Percentiles rank a stretch among this genome's conserved stretches.
phyloP scores from a whole-genome alignment of 2,329 filamentous ascomycete species.

The Madurella fahalii region DNA sequence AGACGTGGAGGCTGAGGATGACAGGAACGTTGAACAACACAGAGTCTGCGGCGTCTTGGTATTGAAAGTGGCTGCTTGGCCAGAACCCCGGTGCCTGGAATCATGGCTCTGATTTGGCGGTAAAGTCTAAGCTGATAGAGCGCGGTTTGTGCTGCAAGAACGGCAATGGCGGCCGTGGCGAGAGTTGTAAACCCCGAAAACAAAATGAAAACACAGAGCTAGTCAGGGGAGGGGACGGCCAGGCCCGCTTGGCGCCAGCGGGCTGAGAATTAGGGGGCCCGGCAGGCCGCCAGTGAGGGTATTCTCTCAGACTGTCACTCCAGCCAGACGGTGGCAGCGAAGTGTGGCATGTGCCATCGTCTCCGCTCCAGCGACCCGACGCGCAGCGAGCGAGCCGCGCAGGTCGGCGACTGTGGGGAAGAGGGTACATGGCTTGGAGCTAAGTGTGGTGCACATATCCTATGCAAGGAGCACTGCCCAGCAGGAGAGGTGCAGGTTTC shows the following conservation, averaged over 20 bases:
- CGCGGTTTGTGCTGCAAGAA: not conserved
- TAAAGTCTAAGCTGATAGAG: not conserved
- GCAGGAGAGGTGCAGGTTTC: not conserved
- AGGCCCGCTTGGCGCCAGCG: not conserved
- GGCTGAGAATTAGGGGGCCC: too few relatives aligned
- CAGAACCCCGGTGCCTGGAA: not conserved
- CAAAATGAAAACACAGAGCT: not conserved
- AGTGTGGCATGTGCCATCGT: not conserved
- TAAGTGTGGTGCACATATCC: not conserved
- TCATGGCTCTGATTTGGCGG: not conserved
- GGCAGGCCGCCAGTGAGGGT: not conserved
- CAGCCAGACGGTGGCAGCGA: not conserved
- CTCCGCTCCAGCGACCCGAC: not conserved
- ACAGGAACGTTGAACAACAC: conserved; percentile 1
- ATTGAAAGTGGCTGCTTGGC: conserved; percentile 20
- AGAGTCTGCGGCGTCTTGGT: conserved; percentile 3
- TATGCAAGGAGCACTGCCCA: not conserved
- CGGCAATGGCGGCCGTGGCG: not conserved
- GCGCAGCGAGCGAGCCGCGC: not conserved
- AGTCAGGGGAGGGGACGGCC: not conserved
- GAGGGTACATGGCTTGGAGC: not conserved
- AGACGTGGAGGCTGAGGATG: conserved; percentile 3
- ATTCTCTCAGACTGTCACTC: not conserved
- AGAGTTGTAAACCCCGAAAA: not conserved
- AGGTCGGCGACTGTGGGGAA: not conserved